Evolutionary conservation across 345 rosid genomes (phyloP).

Genomic region (Mercurialis annua): DNA sequence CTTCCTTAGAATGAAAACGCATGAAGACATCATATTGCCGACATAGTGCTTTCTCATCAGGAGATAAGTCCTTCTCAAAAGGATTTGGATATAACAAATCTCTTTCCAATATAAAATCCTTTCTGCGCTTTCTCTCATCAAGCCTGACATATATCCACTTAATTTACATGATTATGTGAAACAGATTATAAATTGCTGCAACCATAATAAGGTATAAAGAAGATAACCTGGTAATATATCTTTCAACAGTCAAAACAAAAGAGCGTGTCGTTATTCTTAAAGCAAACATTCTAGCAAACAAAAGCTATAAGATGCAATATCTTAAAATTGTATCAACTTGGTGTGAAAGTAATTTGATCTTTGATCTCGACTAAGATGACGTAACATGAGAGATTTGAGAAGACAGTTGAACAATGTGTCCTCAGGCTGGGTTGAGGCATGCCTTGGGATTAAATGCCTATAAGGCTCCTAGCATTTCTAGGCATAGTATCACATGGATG

Average conservation of each 20-base stretch:
- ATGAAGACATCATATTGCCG: constrained; percentile 77
- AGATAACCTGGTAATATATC: neutral
- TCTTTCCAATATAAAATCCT: constrained; percentile 88
- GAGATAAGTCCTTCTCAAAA: constrained; percentile 67
- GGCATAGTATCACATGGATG: neutral
- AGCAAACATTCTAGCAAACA: too few species aligned
- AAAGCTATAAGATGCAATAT: too few species aligned
- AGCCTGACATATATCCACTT: constrained; percentile 46
- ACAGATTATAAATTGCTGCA: neutral
- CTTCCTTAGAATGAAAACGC: constrained; percentile 93
- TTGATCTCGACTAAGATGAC: neutral
- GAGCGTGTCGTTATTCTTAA: neutral
- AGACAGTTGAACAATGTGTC: neutral
- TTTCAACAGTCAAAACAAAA: neutral
- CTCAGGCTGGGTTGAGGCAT: neutral
- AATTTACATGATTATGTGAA: neutral
- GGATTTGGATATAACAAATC: constrained; percentile 67
- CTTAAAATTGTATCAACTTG: neutral
- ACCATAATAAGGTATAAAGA: neutral
- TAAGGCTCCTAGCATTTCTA: neutral
- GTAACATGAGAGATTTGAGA: neutral
- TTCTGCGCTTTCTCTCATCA: constrained; percentile 90
- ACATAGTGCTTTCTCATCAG: constrained; percentile 74
- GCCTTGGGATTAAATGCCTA: neutral
- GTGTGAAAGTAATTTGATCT: neutral